Conservation (phyloP, 164 flowering plant species). For the Kingdonia uniflora region DNA sequence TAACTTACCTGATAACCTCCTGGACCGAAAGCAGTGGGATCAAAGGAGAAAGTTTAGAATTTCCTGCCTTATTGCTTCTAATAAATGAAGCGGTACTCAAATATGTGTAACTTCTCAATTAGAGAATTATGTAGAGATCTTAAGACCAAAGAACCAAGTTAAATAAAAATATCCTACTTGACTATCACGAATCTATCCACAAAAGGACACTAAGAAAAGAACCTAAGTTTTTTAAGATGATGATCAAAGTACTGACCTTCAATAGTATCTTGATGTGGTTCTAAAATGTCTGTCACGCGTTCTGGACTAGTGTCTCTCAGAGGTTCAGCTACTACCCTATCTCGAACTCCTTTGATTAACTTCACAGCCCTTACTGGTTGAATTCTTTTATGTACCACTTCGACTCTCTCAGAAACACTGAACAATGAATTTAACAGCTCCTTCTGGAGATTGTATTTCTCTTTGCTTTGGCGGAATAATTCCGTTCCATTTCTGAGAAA, state of each 20-base stretch:
- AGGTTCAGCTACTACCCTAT: constrained; percentile 23
- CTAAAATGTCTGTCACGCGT: constrained; percentile 3
- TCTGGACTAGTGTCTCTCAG: constrained; percentile 13
- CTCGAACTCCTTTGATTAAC: constrained; percentile 14
- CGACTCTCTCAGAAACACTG: constrained; percentile 25
- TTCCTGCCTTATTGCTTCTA: too few species aligned
- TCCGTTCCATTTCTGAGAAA: constrained; percentile 15
- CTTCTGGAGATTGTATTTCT: constrained; percentile 27
- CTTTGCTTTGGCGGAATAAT: constrained; percentile 10
- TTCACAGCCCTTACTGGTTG: constrained; percentile 11
- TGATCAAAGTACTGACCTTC: constrained; percentile 21
- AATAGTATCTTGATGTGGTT: constrained; percentile 10
- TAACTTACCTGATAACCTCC: too few species aligned
- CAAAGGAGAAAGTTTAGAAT: too few species aligned
- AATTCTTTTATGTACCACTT: constrained; percentile 24
- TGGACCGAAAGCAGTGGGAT: too few species aligned
- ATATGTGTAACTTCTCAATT: too few species aligned
- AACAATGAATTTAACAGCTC: constrained; percentile 48
- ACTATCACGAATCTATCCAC: too few species aligned
- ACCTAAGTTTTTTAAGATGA: too few species aligned
- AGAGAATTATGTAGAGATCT: too few species aligned
- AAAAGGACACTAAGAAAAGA: too few species aligned
- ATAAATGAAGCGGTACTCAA: too few species aligned
- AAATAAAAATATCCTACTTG: too few species aligned
- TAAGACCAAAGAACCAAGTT: too few species aligned